Base-by-base conservation (phyloP, 108 stramenopile species). In the Cyclotella sp. region DNA sequence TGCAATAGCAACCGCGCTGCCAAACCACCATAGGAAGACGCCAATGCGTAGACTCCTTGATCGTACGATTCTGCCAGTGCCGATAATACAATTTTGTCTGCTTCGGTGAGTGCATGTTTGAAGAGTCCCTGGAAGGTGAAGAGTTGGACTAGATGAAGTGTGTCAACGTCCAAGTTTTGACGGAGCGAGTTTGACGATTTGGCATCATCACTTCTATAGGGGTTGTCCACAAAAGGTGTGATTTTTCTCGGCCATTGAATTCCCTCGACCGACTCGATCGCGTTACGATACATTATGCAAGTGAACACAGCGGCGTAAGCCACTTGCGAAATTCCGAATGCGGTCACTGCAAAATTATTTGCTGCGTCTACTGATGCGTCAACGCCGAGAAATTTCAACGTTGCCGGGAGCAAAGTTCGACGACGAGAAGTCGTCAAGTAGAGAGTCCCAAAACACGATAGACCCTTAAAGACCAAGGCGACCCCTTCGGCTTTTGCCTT, bases 51-150 rank as follows among this genome's bases (percentile, higher is more conserved):
- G 3, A 94, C 86, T 28, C 96, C 96, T 81, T 89, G 87, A 73
- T 94, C 87, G 63, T 95, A 93, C 47, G 78, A 87, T 52, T 72
- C 82, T n/a, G 82, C 81, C 26, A 81, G 34, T 11, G 83, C 67
- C 5, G 89, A 82, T 72, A 97, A 84, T 2, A 93, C 84, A 29
- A 97, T 88, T 60, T 84, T 77, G 78, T 97, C 94, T 8, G 89
- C 96, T 69, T 97, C 94, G 0, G 96, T 97, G 59, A 97, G 77
- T 12, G 85, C 58, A 65, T 97, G 96, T 81, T 97, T 97, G 86
- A 94, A 89, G 29, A 95, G 71, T 3, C 88, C 88, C 65, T 95
- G 92, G 47, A 91, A 46, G 9, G 92, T 88, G 68, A 93, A 95
- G 9, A 89, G 44, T 11, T 81, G 34, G 12, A 87, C 84, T 63